A percentile compares a stretch with the other conserved stretches of the same genome.
Conservation (phyloP, 768 basidiomycete genomes). For the Phaffia australis region DNA sequence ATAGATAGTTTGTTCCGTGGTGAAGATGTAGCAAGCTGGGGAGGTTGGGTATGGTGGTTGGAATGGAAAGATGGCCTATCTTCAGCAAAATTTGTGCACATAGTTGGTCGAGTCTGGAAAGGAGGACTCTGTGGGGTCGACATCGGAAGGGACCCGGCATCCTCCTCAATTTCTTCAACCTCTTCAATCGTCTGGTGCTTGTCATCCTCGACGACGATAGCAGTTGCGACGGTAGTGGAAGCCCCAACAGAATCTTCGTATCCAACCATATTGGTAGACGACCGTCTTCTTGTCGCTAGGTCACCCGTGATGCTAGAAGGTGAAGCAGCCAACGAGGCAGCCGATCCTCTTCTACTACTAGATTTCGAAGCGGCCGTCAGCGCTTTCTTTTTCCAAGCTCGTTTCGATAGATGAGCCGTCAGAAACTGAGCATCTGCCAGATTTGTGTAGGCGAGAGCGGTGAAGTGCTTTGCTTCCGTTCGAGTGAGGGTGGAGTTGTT, state of each 20-base stretch:
- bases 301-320: too few species aligned
- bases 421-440: conserved; percentile 20
- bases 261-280: neutral
- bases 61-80: too few species aligned
- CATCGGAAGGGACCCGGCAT: too few species aligned
- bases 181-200: conserved; percentile 1
- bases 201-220: too few species aligned
- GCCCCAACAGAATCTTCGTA: neutral
- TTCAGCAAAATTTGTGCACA: too few species aligned
- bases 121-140: too few species aligned
- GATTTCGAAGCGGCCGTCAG: neutral
- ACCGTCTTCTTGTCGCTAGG: neutral
- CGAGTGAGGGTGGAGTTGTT: neutral
- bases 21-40: too few species aligned
- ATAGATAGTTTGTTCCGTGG: too few species aligned
- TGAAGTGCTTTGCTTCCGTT: conserved; percentile 3
- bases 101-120: too few species aligned
- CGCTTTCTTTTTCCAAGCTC: conserved; percentile 10
- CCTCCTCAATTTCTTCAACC: neutral
- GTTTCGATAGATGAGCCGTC: conserved; percentile 22
- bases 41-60: too few species aligned
- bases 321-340: neutral
- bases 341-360: neutral
- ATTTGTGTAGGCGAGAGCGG: conserved; percentile 9
- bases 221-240: neutral